These are phyloP conservation scores for Linaria vulgaris DNA, from an alignment of 257 asterid genomes.

Conservation along the genomic window DNA sequence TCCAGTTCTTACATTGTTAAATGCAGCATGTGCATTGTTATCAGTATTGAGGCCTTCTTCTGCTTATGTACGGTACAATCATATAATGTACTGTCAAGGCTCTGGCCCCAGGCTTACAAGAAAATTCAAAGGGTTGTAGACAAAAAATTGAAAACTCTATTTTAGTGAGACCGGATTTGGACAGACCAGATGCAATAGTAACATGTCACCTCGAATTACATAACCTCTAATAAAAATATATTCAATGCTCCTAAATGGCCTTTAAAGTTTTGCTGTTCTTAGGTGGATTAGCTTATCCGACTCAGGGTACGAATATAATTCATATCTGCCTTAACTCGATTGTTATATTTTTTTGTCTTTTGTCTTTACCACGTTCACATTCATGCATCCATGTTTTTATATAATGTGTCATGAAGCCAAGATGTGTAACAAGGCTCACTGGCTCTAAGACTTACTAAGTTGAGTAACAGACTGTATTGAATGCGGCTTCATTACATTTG, in stretches of 20 bases:
- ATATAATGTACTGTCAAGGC: constrained; percentile 13
- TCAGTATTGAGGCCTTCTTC: constrained; percentile 25
- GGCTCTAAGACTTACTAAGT: constrained; percentile 20
- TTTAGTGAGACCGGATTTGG: no score
- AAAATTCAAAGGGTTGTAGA: constrained; percentile 26
- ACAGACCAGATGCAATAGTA: no score
- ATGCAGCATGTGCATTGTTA: constrained; percentile 45
- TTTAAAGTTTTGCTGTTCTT: no score
- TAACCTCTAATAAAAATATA: no score
- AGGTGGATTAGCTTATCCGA: no score
- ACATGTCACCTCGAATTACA: no score
- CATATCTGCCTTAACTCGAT: background rate
- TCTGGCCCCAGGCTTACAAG: constrained; percentile 27
- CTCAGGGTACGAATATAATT: no score
- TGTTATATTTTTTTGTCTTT: background rate
- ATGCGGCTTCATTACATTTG: constrained; percentile 17
- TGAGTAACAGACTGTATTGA: background rate
- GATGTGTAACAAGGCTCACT: constrained; percentile 27
- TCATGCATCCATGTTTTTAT: constrained; percentile 22
- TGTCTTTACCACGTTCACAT: constrained; percentile 21
- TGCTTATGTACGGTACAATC: constrained; percentile 21
- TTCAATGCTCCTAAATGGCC: no score
- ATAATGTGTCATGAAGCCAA: constrained; percentile 12
- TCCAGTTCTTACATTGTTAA: constrained; percentile 1
- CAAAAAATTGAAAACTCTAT: no score